phyloP scores from a whole-genome alignment of 31 red algal genomes.

The Odonthalia washingtoniensis region DNA sequence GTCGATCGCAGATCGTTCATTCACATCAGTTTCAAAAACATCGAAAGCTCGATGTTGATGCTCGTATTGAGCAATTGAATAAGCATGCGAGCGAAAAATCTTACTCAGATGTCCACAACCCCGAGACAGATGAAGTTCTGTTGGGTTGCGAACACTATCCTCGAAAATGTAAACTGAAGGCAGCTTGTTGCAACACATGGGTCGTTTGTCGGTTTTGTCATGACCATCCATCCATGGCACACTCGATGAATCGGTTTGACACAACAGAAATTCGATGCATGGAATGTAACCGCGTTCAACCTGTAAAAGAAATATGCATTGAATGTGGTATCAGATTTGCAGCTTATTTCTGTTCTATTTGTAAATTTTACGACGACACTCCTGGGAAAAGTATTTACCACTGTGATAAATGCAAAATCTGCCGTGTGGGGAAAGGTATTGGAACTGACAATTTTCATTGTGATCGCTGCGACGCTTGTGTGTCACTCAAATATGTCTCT shows the following conservation, averaged over 20 bases:
- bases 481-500: slow-evolving; percentile 64
- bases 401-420: slow-evolving; percentile 98
- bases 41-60: neutral
- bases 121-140: slow-evolving; percentile 43
- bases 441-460: slow-evolving; percentile 97
- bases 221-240: slow-evolving; percentile 66
- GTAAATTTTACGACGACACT: slow-evolving; percentile 89
- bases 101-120: neutral
- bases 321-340: slow-evolving; percentile 57
- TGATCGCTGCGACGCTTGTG: slow-evolving; percentile 96
- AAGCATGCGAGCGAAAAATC: neutral
- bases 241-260: slow-evolving; percentile 84
- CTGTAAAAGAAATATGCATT: slow-evolving; percentile 63
- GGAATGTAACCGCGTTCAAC: slow-evolving; percentile 77
- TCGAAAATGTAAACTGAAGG: slow-evolving; percentile 78
- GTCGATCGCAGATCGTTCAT: neutral
- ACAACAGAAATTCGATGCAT: slow-evolving; percentile 92
- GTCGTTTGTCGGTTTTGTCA: slow-evolving; percentile 95
- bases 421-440: slow-evolving; percentile 93
- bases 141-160: slow-evolving; percentile 94
- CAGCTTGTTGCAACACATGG: slow-evolving; percentile 78
- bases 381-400: slow-evolving; percentile 81
- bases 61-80: neutral
- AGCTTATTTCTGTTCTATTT: slow-evolving; percentile 87
- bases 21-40: neutral